Evolutionary conservation across 164 flowering plant genomes (phyloP), one percentile per base, ranked within the genome.

Genomic region (Warburgia ugandensis): DNA sequence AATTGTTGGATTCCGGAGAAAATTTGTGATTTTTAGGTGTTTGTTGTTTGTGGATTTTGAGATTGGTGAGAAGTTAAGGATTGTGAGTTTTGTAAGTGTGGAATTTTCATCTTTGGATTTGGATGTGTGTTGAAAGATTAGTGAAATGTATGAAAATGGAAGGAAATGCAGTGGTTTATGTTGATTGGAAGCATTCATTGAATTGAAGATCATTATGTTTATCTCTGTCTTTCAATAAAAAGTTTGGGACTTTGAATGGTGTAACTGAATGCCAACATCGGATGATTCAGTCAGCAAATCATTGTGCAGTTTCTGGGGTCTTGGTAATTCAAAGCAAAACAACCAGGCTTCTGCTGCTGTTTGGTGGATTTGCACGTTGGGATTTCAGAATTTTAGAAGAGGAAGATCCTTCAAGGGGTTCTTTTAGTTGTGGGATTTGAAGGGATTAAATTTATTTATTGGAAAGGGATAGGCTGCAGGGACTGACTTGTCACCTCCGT

Each of bases 381-480:
- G 6, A 39, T 39, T 39, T 7, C 4, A 4, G 5, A 39, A 16
- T 39, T 19, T 19, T n/a, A 13, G 16, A 13, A 19, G n/a, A n/a
- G n/a, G n/a, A n/a, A n/a, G n/a, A n/a, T n/a, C n/a, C n/a, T n/a
- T n/a, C n/a, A n/a, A n/a, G n/a, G 56, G 44, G 50, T 51, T 19
- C 20, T 16, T 44, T 26, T 1, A 49, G 21, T 37, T 38, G 50
- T 32, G 52, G 64, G 26, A 16, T 36, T 40, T 27, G 6, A 40
- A 38, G 38, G 60, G 29, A 48, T 6, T 37, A 52, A 41, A 48
- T 59, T 63, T 57, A 50, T 66, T 60, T 37, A 58, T 57, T 53
- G 57, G 33, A 51, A 43, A 27, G 48, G 60, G 39, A 44, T 39
- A 76, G 79, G 71, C 70, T 48, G 65, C 73, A 29, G 74, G 58